A percentile compares a stretch with the other conserved stretches of the same genome.
Conservation (phyloP, 495 filamentous ascomycete genomes). For the Emericellopsis terricola region DNA sequence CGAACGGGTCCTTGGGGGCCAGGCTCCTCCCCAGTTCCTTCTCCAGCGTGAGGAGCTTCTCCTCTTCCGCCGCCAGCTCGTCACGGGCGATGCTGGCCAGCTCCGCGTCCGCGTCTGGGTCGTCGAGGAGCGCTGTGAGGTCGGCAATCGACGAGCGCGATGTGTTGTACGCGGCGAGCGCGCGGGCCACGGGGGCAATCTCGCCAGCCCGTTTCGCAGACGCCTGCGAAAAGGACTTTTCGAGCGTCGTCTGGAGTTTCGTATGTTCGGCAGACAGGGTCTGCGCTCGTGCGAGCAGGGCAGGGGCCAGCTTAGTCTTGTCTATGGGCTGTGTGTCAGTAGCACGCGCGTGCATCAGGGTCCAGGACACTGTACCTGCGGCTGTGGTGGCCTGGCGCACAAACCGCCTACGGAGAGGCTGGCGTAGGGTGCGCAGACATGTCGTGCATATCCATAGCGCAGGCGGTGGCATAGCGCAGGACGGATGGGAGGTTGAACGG, state of each 20-base stretch:
- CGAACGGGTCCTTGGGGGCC: constrained; percentile 81
- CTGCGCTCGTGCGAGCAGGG: constrained; percentile 23
- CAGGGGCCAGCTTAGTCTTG: no score
- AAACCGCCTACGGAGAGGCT: neutral
- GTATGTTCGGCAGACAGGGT: constrained; percentile 26
- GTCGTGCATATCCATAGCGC: constrained; percentile 2
- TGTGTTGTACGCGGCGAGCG: constrained; percentile 52
- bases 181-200: constrained; percentile 43
- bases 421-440: neutral
- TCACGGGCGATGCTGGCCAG: constrained; percentile 51
- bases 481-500: no score
- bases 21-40: constrained; percentile 52
- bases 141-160: constrained; percentile 35
- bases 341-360: no score
- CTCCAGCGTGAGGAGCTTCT: constrained; percentile 38
- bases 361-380: no score
- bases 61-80: constrained; percentile 48
- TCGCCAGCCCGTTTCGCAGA: constrained; percentile 65
- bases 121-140: constrained; percentile 27
- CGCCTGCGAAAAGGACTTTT: constrained; percentile 48
- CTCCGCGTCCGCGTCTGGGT: constrained; percentile 30
- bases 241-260: constrained; percentile 42
- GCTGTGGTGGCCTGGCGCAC: neutral
- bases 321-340: no score
- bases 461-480: no score